Evolutionary conservation across 805 yeast genomes (phyloP), one percentile per base, ranked within the genome.

Genomic region (Maudiozyma serrabonitensis): DNA sequence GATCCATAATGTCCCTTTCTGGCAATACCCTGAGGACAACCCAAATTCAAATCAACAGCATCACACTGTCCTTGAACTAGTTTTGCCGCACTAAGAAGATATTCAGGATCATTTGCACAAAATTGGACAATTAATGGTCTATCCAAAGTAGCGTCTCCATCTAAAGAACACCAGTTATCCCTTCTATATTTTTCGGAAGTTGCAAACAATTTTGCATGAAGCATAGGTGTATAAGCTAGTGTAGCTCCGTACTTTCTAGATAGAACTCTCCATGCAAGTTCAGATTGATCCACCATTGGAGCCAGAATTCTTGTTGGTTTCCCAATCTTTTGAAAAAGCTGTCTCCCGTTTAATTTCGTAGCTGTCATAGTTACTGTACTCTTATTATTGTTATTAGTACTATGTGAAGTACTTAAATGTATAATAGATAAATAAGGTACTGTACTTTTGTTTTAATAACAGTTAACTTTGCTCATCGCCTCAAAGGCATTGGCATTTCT

Each of bases 1-100:
- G 98, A 82, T 0, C 99, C 99, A 64, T 93, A 93, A 54, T 87
- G 84, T 0, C 99, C 99, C 66, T 87, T 87, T 54, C 76, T 78
- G 0, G 99, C 99, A 52, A 93, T 93, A 1, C 96, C 96, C 67
- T 93, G 99, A 0, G 99, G 99, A 67, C 99, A 93, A 0, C 99
- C 99, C 50, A 93, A 73, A 61, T 93, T 93, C 56, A 93, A 75
- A 68, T 93, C 99, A 25, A 93, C 95, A 0, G 97, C 99, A 69
- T 91, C 98, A 67, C 98, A 91, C 52, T 79, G 74, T 46, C 82
- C 86, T 50, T 82, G 87, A 2, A 93, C 95, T 23, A 73, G 71
- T 56, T 77, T 75, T 1, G 98, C 98, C 2, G 99, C 98, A 43
- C 74, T 65, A 13, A 93, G 68, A 25, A 93, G 71, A 57, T 79